A percentile compares a stretch with the other conserved stretches of the same genome.
phyloP scores from a whole-genome alignment of 2,329 filamentous ascomycete species.

The Endoconidiophora laricicola region DNA sequence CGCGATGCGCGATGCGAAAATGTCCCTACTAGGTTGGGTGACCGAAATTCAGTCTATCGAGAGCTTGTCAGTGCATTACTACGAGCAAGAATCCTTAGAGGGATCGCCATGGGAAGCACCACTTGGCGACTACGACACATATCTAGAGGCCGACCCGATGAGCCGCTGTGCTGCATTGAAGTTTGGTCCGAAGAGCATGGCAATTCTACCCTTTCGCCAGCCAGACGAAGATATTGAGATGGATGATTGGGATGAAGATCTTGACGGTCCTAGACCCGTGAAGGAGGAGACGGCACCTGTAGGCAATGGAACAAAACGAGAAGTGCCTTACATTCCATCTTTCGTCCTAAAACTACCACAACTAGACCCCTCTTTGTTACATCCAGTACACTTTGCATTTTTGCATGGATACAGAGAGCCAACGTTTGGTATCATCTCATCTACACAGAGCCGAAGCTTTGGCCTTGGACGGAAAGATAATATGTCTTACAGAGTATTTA shows the following conservation, averaged over 20 bases:
- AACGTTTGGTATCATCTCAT: conserved; percentile 86
- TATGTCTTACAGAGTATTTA: conserved; percentile 85
- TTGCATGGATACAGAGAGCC: conserved; percentile 94
- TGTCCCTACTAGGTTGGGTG: conserved; percentile 91
- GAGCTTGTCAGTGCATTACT: conserved; percentile 93
- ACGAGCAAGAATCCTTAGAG: conserved; percentile 81
- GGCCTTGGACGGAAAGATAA: conserved; percentile 73
- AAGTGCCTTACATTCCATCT: conserved; percentile 59
- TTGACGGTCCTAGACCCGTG: conserved; percentile 49
- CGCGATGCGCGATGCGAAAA: conserved; percentile 77
- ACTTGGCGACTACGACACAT: conserved; percentile 60
- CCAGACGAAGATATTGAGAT: conserved; percentile 75
- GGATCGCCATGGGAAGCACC: conserved; percentile 68
- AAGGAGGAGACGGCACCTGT: conserved; percentile 23
- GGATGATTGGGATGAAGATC: conserved; percentile 74
- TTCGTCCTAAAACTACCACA: conserved; percentile 85
- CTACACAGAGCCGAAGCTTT: conserved; percentile 54
- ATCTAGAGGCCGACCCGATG: conserved; percentile 73
- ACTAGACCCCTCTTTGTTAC: conserved; percentile 71
- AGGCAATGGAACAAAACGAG: conserved; percentile 31
- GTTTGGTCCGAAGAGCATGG: conserved; percentile 75
- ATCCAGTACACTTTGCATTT: conserved; percentile 84
- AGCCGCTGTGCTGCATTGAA: conserved; percentile 89
- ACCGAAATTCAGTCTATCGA: conserved; percentile 60
- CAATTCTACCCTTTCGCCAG: conserved; percentile 85